Conservation (phyloP, 2,329 filamentous ascomycete genomes). For the Didymella sp. region DNA sequence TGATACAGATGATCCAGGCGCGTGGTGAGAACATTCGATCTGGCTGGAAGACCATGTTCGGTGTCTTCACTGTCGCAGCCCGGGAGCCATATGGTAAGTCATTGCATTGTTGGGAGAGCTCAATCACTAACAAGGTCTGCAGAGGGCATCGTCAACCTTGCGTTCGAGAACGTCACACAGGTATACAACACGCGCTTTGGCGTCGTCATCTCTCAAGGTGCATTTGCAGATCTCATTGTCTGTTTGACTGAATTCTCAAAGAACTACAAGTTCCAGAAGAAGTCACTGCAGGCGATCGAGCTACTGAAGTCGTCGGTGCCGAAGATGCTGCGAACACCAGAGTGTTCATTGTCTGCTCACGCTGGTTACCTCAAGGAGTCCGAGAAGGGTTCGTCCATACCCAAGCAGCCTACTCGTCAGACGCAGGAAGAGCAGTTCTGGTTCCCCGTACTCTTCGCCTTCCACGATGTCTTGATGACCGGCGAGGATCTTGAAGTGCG, state of each 20-base stretch:
- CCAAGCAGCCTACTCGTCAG: constrained; percentile 74
- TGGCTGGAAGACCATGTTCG: constrained; percentile 99
- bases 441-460: constrained; percentile 97
- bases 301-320: constrained; percentile 91
- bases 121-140: constrained; percentile 26
- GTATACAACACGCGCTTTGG: constrained; percentile 96
- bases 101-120: neutral
- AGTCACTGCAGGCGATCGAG: constrained; percentile 94
- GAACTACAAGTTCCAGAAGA: constrained; percentile 98
- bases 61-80: constrained; percentile 95
- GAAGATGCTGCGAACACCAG: constrained; percentile 92
- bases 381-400: constrained; percentile 58
- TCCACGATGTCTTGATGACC: constrained; percentile 99
- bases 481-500: constrained; percentile 97
- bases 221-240: constrained; percentile 94
- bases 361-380: constrained; percentile 59
- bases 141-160: constrained; percentile 95
- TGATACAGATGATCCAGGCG: constrained; percentile 99
- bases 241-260: constrained; percentile 99
- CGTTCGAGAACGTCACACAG: constrained; percentile 94
- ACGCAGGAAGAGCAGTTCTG: constrained; percentile 97
- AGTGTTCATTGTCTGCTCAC: constrained; percentile 84
- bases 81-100: constrained; percentile 77
- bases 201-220: constrained; percentile 93
- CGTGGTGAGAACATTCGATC: constrained; percentile 95